phyloP scores from a whole-genome alignment of 495 filamentous ascomycete genomes.

The Penicillium antarcticum region DNA sequence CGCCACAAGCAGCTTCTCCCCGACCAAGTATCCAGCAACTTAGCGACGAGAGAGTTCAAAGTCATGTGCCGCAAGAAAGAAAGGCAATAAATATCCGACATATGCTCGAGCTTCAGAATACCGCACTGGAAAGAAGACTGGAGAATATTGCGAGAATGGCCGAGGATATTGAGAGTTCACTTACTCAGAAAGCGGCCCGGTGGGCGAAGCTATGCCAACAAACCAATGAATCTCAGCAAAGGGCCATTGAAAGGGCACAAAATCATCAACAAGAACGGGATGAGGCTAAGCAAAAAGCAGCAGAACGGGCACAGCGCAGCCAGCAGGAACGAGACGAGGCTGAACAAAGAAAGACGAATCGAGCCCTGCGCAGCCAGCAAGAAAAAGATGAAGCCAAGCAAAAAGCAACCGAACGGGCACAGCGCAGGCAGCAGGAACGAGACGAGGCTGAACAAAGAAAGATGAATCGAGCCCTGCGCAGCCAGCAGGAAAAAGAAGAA shows the following conservation, averaged over 20 bases:
- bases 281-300: too few species aligned
- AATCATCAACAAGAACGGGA: background rate
- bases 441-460: too few species aligned
- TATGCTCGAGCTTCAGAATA: background rate
- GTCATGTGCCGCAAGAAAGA: background rate
- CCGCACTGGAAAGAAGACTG: constrained; percentile 1
- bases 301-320: too few species aligned
- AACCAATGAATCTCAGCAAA: background rate
- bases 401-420: background rate
- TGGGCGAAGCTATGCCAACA: background rate
- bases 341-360: background rate
- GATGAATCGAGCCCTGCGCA: too few species aligned
- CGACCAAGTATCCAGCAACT: background rate
- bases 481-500: too few species aligned
- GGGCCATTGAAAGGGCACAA: background rate
- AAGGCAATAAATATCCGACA: background rate
- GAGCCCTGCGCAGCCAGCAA: background rate
- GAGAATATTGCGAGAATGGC: background rate
- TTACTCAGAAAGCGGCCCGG: background rate
- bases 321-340: background rate
- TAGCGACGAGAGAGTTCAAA: background rate
- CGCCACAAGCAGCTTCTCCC: background rate
- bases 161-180: background rate
- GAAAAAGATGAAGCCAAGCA: background rate
- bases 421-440: too few species aligned